Evolutionary conservation across 2,329 filamentous ascomycete species (phyloP), one percentile per base, ranked within the genome.

Genomic region (Colletotrichum spaethianum): DNA sequence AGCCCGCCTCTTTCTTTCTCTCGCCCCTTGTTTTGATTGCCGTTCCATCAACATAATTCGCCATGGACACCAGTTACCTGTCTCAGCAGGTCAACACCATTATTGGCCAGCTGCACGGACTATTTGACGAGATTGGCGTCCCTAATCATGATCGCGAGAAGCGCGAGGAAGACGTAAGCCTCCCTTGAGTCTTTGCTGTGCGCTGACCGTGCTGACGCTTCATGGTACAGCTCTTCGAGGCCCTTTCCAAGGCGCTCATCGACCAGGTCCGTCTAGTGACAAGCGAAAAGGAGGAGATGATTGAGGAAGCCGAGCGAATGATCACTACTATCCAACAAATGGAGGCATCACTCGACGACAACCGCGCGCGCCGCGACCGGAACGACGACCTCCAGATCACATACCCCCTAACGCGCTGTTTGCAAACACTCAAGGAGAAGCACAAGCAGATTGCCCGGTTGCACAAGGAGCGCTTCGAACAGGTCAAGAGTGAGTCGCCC

Each of bases 71-170:
- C 71, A 94, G 93, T 82, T 97, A 97, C 83, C 88, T 98, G 80
- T 93, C 94, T 77, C 94, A 97, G 82, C 96, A 98, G 90, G 94
- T 99, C 84, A 96, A 94, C 76, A 94, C 90, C 78, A 98, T 98
- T 80, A 95, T 98, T 81, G 91, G 91, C 82, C 95, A 98, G 84
- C 89, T 99, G 73, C 96, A 98, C 83, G 93, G 93, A 75, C 90
- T 98, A 70, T 99, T 98, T 79, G 96, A 99, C 82, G 96, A 99
- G 81, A 99, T 99, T 79, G 96, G 96, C 71, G 93, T 99, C n/a
- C 91, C 96, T 36, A 91, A 86, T 79, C 95, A 98, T 91, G 96
- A 98, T 82, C 93, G 96, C 79, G 95, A 98, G 80, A 88, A 90
- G 61, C 90, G 96, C 78, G 96, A 98, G 81, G 90, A 94, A 80